phyloP scores from a whole-genome alignment of 176 grass and related monocot genomes.

The Triticum monococcum region DNA sequence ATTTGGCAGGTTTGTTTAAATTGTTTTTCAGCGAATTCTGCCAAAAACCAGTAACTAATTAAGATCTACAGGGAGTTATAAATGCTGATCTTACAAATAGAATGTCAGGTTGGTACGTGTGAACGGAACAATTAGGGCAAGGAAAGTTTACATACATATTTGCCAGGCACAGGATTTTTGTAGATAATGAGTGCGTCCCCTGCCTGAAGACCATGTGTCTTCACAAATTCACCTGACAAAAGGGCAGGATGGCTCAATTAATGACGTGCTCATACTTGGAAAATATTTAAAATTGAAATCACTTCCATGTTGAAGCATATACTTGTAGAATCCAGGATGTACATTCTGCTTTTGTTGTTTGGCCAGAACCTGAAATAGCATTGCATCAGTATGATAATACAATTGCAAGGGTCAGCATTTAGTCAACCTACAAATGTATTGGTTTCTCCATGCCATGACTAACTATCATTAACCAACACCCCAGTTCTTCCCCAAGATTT shows the following conservation, averaged over 20 bases:
- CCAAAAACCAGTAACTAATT: background rate
- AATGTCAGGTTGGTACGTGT: background rate
- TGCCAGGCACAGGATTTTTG: slow-evolving; percentile 48
- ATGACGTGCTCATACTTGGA: background rate
- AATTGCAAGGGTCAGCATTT: background rate
- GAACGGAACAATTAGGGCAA: slow-evolving; percentile 7
- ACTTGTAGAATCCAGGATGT: slow-evolving; percentile 86
- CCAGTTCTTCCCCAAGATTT: slow-evolving; percentile 22
- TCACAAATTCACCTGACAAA: slow-evolving; percentile 72
- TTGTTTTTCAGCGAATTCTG: background rate
- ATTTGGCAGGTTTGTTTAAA: background rate
- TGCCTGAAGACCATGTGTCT: slow-evolving; percentile 74
- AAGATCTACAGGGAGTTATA: slow-evolving; percentile 8
- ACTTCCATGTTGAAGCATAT: slow-evolving; percentile 32
- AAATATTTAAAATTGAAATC: slow-evolving; percentile 2
- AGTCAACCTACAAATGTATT: background rate
- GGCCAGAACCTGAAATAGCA: slow-evolving; percentile 76
- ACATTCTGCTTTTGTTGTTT: slow-evolving; percentile 98
- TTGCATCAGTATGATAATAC: background rate
- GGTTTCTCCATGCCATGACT: background rate
- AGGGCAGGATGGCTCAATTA: background rate
- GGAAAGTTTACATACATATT: slow-evolving; percentile 49
- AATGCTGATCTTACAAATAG: background rate
- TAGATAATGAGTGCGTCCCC: slow-evolving; percentile 68
- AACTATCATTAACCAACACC: background rate